Conservation (phyloP, 441 rosid genomes). For the Euphorbia celastroides region DNA sequence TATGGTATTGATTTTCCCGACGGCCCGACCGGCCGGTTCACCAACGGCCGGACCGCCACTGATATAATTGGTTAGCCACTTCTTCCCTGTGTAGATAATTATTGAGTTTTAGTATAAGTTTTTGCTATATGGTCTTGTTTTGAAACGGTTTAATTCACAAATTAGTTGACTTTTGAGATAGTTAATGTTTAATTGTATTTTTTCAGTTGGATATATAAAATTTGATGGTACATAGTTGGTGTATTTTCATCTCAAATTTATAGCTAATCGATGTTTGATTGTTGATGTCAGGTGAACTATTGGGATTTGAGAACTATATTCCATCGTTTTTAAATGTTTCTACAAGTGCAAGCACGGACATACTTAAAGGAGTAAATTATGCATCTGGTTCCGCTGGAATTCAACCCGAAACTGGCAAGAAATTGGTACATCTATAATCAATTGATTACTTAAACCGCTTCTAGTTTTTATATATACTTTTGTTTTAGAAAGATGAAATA, state of each 20-base stretch:
- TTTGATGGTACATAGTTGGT: no score
- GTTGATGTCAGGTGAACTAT: constrained; percentile 34
- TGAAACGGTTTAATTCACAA: no score
- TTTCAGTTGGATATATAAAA: no score
- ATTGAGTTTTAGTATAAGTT: no score
- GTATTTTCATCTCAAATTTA: no score
- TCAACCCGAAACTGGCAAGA: constrained; percentile 42
- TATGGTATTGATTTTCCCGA: constrained; percentile 32
- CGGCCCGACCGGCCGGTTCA: constrained; percentile 35
- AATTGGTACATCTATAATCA: constrained; percentile 26
- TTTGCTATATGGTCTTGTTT: no score
- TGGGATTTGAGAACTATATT: constrained; percentile 44
- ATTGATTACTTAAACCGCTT: not conserved
- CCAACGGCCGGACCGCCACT: constrained; percentile 27
- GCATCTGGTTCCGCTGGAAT: constrained; percentile 70
- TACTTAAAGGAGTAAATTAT: constrained; percentile 58
- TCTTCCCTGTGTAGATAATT: no score
- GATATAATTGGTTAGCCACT: constrained; percentile 24
- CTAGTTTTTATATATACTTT: not conserved
- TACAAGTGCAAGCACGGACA: constrained; percentile 19
- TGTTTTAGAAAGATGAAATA: not conserved
- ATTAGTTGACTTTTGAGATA: no score
- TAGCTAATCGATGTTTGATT: no score
- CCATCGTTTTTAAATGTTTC: constrained; percentile 35
- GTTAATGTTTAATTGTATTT: no score